These are phyloP conservation scores for Zygosaccharomyces kombuchaensis DNA, from an alignment of 805 yeast genomes.

Conservation along the genomic window DNA sequence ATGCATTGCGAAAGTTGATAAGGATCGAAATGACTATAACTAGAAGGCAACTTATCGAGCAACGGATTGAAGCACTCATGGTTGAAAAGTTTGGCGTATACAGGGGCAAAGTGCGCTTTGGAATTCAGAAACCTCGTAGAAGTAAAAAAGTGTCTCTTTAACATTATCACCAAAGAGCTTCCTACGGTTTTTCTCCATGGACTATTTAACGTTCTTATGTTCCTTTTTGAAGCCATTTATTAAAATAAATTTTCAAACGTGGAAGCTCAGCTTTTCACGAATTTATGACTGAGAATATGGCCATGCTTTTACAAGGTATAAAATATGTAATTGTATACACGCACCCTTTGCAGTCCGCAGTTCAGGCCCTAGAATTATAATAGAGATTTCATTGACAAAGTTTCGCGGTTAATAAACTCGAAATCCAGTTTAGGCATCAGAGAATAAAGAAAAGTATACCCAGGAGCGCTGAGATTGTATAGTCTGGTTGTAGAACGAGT, in stretches of 20 bases:
- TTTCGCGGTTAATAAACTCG: too few relatives aligned
- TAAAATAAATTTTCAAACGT: too few relatives aligned
- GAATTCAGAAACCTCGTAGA: constrained; percentile 1
- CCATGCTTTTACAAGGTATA: background rate
- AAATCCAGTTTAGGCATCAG: too few relatives aligned
- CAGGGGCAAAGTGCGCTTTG: constrained; percentile 1
- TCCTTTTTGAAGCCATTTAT: background rate
- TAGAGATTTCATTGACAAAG: too few relatives aligned
- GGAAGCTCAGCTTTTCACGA: background rate
- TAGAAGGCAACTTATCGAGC: constrained; percentile 10
- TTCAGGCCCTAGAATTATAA: too few relatives aligned
- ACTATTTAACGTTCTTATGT: background rate
- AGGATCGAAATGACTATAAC: constrained; percentile 15
- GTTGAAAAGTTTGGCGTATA: constrained; percentile 9
- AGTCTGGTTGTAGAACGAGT: background rate
- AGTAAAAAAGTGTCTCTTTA: constrained; percentile 11
- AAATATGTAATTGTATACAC: background rate
- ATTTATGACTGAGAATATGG: background rate
- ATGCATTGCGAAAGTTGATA: constrained; percentile 22
- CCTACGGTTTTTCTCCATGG: background rate
- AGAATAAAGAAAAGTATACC: background rate
- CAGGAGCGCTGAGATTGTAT: background rate
- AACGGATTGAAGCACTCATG: constrained; percentile 21
- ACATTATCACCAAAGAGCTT: constrained; percentile 7
- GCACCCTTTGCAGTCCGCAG: too few relatives aligned